Evolutionary conservation across 331 rosid genomes (phyloP), one percentile per base, ranked within the genome.

Genomic region (Quercus lobata): DNA sequence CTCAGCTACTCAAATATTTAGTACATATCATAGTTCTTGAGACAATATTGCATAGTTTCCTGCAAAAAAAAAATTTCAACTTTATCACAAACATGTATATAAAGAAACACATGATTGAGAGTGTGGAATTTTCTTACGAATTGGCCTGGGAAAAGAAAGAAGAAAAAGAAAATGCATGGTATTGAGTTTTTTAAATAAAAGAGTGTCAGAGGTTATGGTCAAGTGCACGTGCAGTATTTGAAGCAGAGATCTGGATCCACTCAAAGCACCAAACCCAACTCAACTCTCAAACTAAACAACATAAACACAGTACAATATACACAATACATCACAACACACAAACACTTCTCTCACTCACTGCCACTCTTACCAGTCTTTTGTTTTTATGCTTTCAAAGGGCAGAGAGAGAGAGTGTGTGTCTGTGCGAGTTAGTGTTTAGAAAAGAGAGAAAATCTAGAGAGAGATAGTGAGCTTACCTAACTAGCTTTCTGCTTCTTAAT

Each of bases 211-310:
- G 82, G 71, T 27, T 84, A 30, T 84, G 80, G 88, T 91, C 76
- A 86, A 84, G 90, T 82, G 93, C 87, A 88, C 89, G 90, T 85
- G 91, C 89, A 82, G 32, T 65, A 82, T 88, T 91, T 88, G 88
- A 83, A 78, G 79, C 90, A 69, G 83, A 86, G 89, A 92, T 92
- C 93, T 87, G 89, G 84, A 92, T 90, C 88, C 91, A 30, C 86
- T 83, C 85, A 84, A 81, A 79, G 35, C 83, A 70, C 78, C 83
- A 66, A 15, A 65, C 79, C 53, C 14, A 76, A 70, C 80, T 44
- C 80, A 14, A 72, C 69, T 46, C 53, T 8, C 3, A 46, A 11
- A 46, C 15, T 46, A 9, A 46, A 46, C 12, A 11, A 46, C 53
- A 5, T 3, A 46, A 11, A 46, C 53, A 46, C 16, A 46, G 15